These are phyloP conservation scores for Sporothrix luriei DNA, from an alignment of 2,329 filamentous ascomycete genomes.

Conservation along the genomic window DNA sequence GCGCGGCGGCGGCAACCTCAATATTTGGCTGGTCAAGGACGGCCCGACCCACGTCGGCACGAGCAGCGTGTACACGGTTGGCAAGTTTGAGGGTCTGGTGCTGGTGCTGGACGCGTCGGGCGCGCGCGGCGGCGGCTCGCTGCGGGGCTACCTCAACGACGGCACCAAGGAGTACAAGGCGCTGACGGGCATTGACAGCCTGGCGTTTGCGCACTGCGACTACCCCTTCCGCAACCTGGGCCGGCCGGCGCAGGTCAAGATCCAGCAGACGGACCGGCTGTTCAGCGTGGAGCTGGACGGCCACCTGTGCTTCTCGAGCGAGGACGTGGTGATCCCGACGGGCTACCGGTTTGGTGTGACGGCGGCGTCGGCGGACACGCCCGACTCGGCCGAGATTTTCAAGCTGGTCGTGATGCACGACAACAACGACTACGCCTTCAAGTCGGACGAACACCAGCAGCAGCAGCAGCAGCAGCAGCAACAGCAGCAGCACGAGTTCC, in stretches of 20 bases:
- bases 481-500: slow-evolving; percentile 14
- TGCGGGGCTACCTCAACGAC: slow-evolving; percentile 94
- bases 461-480: slow-evolving; percentile 31
- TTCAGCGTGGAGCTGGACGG: slow-evolving; percentile 84
- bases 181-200: slow-evolving; percentile 77
- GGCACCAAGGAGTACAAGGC: slow-evolving; percentile 76
- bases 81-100: slow-evolving; percentile 85
- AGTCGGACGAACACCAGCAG: slow-evolving; percentile 35
- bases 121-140: slow-evolving; percentile 68
- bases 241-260: slow-evolving; percentile 74
- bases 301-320: slow-evolving; percentile 77
- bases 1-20: slow-evolving; percentile 81
- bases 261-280: slow-evolving; percentile 64
- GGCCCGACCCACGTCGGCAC: slow-evolving; percentile 66
- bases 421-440: slow-evolving; percentile 41
- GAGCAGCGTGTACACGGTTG: slow-evolving; percentile 80
- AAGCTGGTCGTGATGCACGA: slow-evolving; percentile 75
- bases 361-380: slow-evolving; percentile 84
- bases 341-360: slow-evolving; percentile 87
- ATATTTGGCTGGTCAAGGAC: slow-evolving; percentile 84
- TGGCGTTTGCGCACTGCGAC: slow-evolving; percentile 91
- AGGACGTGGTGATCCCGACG: slow-evolving; percentile 74
- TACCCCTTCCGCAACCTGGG: slow-evolving; percentile 92
- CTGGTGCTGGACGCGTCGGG: slow-evolving; percentile 84
- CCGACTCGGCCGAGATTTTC: slow-evolving; percentile 93